Evolutionary conservation across 805 yeast species (phyloP).

Genomic region (Lipomyces anomalus): DNA sequence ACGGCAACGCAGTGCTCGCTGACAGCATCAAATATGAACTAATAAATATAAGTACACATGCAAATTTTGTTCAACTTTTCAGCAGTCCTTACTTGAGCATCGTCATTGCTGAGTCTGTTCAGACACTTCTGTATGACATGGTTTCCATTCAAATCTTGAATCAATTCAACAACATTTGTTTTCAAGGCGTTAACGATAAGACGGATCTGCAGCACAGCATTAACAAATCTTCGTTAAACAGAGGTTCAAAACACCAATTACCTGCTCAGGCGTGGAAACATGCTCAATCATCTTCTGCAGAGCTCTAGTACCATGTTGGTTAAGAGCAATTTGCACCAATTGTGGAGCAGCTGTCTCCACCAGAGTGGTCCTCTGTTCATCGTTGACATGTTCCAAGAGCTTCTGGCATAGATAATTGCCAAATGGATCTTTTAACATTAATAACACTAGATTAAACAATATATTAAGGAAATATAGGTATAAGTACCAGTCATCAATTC

Average conservation of each 20-base stretch:
- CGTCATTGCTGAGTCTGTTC: slow-evolving; percentile 59
- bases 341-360: slow-evolving; percentile 68
- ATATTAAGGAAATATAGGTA: too few species aligned
- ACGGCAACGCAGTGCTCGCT: slow-evolving; percentile 65
- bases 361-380: slow-evolving; percentile 62
- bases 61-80: too few species aligned
- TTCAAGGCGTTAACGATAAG: slow-evolving; percentile 55
- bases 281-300: slow-evolving; percentile 88
- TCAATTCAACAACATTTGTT: slow-evolving; percentile 69
- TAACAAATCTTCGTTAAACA: neutral
- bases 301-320: slow-evolving; percentile 96
- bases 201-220: slow-evolving; percentile 34
- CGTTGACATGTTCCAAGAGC: slow-evolving; percentile 66
- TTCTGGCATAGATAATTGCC: slow-evolving; percentile 96
- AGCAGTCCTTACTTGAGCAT: slow-evolving; percentile 61
- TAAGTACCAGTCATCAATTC: slow-evolving; percentile 64
- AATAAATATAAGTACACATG: neutral
- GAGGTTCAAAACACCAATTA: neutral
- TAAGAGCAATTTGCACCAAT: slow-evolving; percentile 73
- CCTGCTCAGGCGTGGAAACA: slow-evolving; percentile 62
- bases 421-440: slow-evolving; percentile 65
- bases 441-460: neutral
- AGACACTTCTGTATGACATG: slow-evolving; percentile 93
- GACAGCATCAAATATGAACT: slow-evolving; percentile 85
- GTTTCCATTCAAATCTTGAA: slow-evolving; percentile 90